Evolutionary conservation across 2,329 filamentous ascomycete species (phyloP).

Genomic region (Colletotrichum euphorbiae): DNA sequence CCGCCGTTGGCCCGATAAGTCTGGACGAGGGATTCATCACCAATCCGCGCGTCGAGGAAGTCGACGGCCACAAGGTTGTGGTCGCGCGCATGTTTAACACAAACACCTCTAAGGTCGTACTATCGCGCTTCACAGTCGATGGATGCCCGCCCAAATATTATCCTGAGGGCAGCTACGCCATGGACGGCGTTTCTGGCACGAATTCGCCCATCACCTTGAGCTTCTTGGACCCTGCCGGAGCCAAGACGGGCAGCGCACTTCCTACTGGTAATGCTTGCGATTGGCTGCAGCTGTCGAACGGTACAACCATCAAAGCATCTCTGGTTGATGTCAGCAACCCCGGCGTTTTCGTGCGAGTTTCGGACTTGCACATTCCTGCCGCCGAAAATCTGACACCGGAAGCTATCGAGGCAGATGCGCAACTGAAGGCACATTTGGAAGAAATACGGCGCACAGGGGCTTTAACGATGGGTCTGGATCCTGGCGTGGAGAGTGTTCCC

Average conservation of each 20-base stretch:
- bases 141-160: constrained; percentile 44
- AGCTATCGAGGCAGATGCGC: constrained; percentile 47
- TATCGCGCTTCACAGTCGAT: constrained; percentile 51
- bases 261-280: constrained; percentile 54
- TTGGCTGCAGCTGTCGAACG: constrained; percentile 45
- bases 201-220: constrained; percentile 50
- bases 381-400: constrained; percentile 42
- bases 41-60: constrained; percentile 3
- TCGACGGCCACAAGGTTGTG: constrained; percentile 23
- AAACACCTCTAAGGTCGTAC: constrained; percentile 48
- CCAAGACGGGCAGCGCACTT: constrained; percentile 53
- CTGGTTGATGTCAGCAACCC: constrained; percentile 57
- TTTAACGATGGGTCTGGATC: constrained; percentile 54
- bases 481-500: constrained; percentile 52
- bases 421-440: constrained; percentile 50
- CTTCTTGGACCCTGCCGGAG: constrained; percentile 54
- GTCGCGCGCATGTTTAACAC: constrained; percentile 47
- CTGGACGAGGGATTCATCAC: constrained; percentile 62
- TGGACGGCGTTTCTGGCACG: constrained; percentile 51
- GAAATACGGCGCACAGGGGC: constrained; percentile 52
- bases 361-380: constrained; percentile 46
- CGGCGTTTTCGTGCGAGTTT: constrained; percentile 53
- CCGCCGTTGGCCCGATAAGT: constrained; percentile 62
- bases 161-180: constrained; percentile 49
- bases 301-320: constrained; percentile 47